These are phyloP conservation scores for Polyporus arcularius DNA, from an alignment of 768 basidiomycete species.

Conservation along the genomic window DNA sequence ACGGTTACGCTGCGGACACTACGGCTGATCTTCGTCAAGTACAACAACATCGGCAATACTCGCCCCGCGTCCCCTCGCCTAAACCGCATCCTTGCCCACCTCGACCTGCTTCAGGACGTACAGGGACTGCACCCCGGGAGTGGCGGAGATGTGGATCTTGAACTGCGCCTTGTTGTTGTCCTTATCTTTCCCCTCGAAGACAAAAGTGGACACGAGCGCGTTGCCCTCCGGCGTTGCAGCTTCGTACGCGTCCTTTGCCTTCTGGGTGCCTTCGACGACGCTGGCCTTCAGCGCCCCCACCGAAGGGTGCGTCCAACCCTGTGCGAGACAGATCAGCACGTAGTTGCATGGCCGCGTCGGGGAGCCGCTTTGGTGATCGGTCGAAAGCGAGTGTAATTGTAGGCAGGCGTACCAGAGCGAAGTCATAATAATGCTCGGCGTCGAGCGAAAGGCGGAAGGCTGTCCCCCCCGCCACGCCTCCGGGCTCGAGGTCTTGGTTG, in stretches of 20 bases:
- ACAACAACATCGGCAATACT: no score
- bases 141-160: slow-evolving; percentile 3
- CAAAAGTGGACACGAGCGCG: background rate
- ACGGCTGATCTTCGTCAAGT: no score
- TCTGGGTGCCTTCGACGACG: background rate
- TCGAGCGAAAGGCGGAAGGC: background rate
- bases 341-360: background rate
- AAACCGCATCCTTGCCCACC: no score
- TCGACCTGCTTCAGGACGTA: slow-evolving; percentile 1
- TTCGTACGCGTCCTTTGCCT: background rate
- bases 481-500: background rate
- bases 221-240: background rate
- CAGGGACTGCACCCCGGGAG: background rate
- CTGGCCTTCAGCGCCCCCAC: background rate
- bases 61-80: no score
- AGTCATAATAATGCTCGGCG: background rate
- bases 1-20: no score
- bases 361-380: no score
- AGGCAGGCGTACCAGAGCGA: background rate
- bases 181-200: slow-evolving; percentile 5
- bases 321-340: background rate
- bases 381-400: no score
- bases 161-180: background rate
- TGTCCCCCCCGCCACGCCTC: slow-evolving; percentile 1
- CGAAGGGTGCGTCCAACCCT: slow-evolving; percentile 6